Base-by-base conservation (phyloP, 768 basidiomycete genomes). In the Grammothele lineata region DNA sequence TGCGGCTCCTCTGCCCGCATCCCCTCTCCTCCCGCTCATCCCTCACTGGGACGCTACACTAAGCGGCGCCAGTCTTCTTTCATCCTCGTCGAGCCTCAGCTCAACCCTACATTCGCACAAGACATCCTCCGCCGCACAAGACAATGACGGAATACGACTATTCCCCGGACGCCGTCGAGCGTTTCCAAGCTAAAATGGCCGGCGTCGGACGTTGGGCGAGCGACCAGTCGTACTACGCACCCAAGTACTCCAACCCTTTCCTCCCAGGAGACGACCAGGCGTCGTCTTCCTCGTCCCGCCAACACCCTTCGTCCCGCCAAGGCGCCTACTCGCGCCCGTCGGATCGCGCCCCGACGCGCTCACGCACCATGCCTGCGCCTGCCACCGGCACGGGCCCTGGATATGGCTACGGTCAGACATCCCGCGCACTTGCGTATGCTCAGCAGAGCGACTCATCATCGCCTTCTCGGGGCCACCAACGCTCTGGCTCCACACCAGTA, bases 91-190 rank as follows among this genome's bases (percentile, higher is more conserved):
- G 8, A 30, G 8, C 7, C 27, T 14, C 27, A 7, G 14, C 27
- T 30, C 27, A 14, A 7, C 27, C 14, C n/a, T n/a, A n/a, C n/a
- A n/a, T n/a, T n/a, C n/a, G n/a, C n/a, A n/a, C n/a, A n/a, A n/a
- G n/a, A n/a, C n/a, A 32, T 32, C 30, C 30, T 32, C 30, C 15
- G 30, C 30, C 30, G 8, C 30, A 15, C 30, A 32, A 8, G 15
- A 9, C 49, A 47, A 65, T 65, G 64, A 66, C 64, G 21, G 64
- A 66, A 47, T 66, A 66, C 60, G 64, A 66, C 62, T 66, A 60
- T 57, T 66, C 64, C 23, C 63, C 62, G 42, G 64, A 57, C 34
- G 64, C 57, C 23, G 56, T 60, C 50, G 63, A 64, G 48, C 53
- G 56, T 34, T 60, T 54, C 60, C 45, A 62, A 30, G 55, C 52